Conservation (phyloP, 2,329 filamentous ascomycete species). For the Lecanoromycetidae sp. region DNA sequence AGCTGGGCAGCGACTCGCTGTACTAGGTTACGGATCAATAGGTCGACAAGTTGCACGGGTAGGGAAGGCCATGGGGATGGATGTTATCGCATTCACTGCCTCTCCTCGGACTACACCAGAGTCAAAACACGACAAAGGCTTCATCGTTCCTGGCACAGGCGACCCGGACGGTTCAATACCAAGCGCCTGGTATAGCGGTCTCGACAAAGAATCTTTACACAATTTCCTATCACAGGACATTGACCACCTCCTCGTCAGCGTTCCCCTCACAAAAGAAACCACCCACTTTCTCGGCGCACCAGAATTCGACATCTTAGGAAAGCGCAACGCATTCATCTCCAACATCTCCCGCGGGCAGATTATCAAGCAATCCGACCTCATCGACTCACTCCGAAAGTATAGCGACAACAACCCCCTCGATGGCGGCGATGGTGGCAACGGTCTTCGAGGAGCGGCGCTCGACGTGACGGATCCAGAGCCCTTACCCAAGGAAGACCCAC, state of each 20-base stretch:
- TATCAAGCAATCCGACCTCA: conserved; percentile 49
- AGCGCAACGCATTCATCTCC: conserved; percentile 46
- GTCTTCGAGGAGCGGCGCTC: conserved; percentile 55
- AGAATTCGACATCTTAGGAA: conserved; percentile 45
- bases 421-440: conserved; percentile 31
- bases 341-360: conserved; percentile 60
- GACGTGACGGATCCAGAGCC: conserved; percentile 75
- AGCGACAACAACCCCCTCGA: conserved; percentile 21
- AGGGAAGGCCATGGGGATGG: conserved; percentile 54
- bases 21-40: conserved; percentile 52
- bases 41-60: conserved; percentile 49
- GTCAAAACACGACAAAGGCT: conserved; percentile 51
- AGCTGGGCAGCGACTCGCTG: conserved; percentile 46
- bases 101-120: conserved; percentile 55
- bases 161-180: conserved; percentile 46
- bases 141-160: conserved; percentile 55
- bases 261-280: conserved; percentile 47
- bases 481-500: conserved; percentile 51
- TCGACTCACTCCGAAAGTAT: conserved; percentile 43
- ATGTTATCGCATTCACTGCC: conserved; percentile 63
- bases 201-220: conserved; percentile 39
- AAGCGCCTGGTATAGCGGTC: conserved; percentile 44
- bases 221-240: conserved; percentile 44
- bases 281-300: conserved; percentile 40
- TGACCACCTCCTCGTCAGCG: conserved; percentile 44